Evolutionary conservation across 2,329 filamentous ascomycete genomes (phyloP).

Genomic region (Cercospora zeina): DNA sequence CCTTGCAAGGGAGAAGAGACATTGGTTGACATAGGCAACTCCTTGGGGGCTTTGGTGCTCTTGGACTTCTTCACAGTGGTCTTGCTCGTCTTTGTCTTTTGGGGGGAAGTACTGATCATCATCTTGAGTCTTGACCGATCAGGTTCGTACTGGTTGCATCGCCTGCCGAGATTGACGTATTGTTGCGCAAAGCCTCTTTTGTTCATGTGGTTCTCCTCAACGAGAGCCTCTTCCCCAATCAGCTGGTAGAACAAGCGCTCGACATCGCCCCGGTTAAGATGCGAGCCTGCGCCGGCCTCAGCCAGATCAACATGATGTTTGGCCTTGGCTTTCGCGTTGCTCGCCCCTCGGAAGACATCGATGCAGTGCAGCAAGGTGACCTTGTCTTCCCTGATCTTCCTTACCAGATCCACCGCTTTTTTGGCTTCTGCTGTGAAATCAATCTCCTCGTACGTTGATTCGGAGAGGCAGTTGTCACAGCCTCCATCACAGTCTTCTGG

Average conservation of each 20-base stretch:
- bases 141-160: constrained; percentile 49
- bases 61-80: constrained; percentile 40
- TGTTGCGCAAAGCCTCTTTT: constrained; percentile 66
- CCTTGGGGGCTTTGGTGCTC: constrained; percentile 42
- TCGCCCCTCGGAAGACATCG: constrained; percentile 77
- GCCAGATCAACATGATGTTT: constrained; percentile 54
- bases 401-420: constrained; percentile 68
- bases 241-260: constrained; percentile 82
- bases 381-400: constrained; percentile 56
- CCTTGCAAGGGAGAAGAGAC: constrained; percentile 64
- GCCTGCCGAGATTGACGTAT: constrained; percentile 61
- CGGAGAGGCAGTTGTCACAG: constrained; percentile 88
- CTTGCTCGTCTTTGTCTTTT: constrained; percentile 37
- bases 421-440: constrained; percentile 77
- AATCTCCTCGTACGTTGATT: constrained; percentile 66
- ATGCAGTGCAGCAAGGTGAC: constrained; percentile 78
- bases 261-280: constrained; percentile 71
- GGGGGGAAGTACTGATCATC: constrained; percentile 49
- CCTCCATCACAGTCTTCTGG: constrained; percentile 67
- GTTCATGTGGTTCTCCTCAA: constrained; percentile 56
- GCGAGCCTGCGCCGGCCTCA: constrained; percentile 67
- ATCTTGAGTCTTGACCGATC: constrained; percentile 53
- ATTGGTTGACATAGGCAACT: constrained; percentile 64
- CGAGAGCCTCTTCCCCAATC: constrained; percentile 69
- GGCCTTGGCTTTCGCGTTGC: constrained; percentile 59